Evolutionary conservation across 495 filamentous ascomycete genomes (phyloP), one percentile per base, ranked within the genome.

Genomic region (Penicillium goetzii): DNA sequence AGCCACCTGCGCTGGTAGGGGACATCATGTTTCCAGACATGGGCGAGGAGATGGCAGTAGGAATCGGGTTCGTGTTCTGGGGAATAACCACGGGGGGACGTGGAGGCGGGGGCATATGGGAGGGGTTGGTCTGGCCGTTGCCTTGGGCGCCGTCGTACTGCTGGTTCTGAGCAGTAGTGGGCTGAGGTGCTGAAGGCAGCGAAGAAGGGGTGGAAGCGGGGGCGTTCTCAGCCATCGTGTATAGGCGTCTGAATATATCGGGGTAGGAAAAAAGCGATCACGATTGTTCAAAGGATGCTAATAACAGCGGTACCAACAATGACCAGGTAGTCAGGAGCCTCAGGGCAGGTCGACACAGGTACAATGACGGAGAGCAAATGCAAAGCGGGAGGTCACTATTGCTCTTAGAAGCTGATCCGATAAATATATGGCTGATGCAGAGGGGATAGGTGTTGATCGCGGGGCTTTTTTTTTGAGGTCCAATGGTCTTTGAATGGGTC

Each of bases 11-110:
- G 62, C 87, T 91, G 69, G 86, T 89, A 38, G 92, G 91, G 43
- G 93, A 97, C 82, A 94, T 89, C 76, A 96, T 88, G 49, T 79
- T 84, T 67, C 81, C 86, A 45, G 86, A 90, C 89, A 92, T 89
- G 11, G 92, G 91, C 52, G 92, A 95, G 58, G 89, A 92, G 69
- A 97, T 92, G 19, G 95, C 92, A 21, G 92, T 96, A 23, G 92
- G 92, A 72, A 98, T 97, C 28, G 92, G 92, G 73, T 96, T 97
- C 73, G 88, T 97, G 75, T 97, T 97, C 77, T 97, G 95, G 51
- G 94, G 93, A 69, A 97, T 99, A 68, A 91, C 86, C 65, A 93
- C 88, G 15, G 90, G 90, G 61, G 95, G 89, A 21, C 97, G 88
- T 59, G 93, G 91, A 41, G 93, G 94, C 10, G 94, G 95, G 47